Evolutionary conservation across 169 alveolate genomes (phyloP).

Genomic region (Cyclospora cayetanensis): DNA sequence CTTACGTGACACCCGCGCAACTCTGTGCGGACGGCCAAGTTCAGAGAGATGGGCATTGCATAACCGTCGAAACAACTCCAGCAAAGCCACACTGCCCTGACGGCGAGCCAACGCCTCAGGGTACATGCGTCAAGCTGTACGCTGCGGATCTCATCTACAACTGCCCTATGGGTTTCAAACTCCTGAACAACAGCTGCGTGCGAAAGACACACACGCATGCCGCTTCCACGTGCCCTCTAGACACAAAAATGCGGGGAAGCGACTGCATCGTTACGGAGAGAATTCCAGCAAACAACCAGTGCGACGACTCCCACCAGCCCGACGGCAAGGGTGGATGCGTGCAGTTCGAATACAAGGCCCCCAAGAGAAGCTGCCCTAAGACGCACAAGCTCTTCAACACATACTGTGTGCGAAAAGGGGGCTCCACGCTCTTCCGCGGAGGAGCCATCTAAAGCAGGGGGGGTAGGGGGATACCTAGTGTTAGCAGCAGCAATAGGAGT

Average conservation of each 20-base stretch:
- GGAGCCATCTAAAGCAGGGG: neutral
- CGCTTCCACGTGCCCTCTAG: slow-evolving; percentile 29
- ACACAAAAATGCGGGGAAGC: slow-evolving; percentile 41
- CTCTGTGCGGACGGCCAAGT: slow-evolving; percentile 41
- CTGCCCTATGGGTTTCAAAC: slow-evolving; percentile 55
- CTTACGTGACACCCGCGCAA: neutral
- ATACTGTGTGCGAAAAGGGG: slow-evolving; percentile 2
- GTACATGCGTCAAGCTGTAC: slow-evolving; percentile 46
- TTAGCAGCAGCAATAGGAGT: neutral
- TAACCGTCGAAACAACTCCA: neutral
- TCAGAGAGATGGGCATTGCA: slow-evolving; percentile 7
- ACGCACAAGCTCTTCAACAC: slow-evolving; percentile 50
- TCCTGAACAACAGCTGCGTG: neutral
- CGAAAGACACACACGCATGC: slow-evolving; percentile 4
- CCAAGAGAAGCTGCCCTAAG: slow-evolving; percentile 49
- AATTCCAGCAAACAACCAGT: neutral
- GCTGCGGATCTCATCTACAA: neutral
- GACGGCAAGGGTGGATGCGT: slow-evolving; percentile 41
- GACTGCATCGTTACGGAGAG: slow-evolving; percentile 51
- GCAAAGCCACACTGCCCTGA: neutral
- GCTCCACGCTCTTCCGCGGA: neutral
- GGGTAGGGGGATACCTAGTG: neutral
- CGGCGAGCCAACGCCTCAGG: slow-evolving; percentile 67
- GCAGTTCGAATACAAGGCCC: neutral
- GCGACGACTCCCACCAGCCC: slow-evolving; percentile 9